Conservation (phyloP, 1,284 basidiomycete species). For the Taiwanofungus camphoratus region DNA sequence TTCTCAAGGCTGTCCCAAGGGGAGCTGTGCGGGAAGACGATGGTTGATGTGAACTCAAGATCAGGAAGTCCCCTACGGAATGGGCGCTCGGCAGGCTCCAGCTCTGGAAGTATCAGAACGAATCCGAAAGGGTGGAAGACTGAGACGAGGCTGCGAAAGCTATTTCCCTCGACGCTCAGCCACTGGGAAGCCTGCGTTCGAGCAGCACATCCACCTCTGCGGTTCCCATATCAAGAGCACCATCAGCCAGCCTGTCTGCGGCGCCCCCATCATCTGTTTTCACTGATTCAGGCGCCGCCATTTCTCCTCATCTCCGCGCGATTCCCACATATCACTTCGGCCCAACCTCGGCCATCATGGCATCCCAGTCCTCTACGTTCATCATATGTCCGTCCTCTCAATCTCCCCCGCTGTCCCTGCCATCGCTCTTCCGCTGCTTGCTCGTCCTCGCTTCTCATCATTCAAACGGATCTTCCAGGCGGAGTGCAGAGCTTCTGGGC, state of each 20-base stretch:
- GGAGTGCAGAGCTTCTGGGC: no score
- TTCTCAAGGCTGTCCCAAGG: conserved; percentile 3
- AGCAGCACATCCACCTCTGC: not conserved
- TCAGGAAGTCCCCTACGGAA: not conserved
- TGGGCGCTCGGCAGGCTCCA: conserved; percentile 2
- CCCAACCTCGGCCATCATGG: not conserved
- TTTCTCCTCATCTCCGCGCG: not conserved
- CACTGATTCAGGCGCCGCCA: not conserved
- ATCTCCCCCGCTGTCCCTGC: no score
- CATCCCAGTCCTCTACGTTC: not conserved
- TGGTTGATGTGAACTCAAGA: conserved; percentile 2
- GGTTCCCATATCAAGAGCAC: not conserved
- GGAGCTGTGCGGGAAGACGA: conserved; percentile 5
- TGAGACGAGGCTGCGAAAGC: not conserved
- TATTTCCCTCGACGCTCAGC: not conserved
- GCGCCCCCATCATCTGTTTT: no score
- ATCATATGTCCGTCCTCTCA: not conserved
- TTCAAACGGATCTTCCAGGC: no score
- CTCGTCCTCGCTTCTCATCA: not conserved
- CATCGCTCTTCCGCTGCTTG: not conserved
- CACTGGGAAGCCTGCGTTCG: not conserved
- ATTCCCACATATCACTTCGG: conserved; percentile 1
- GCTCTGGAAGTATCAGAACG: not conserved
- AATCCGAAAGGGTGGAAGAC: not conserved
- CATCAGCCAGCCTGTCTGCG: not conserved